phyloP scores from a whole-genome alignment of 352 stramenopile genomes.

The Globisporangium middletonii region DNA sequence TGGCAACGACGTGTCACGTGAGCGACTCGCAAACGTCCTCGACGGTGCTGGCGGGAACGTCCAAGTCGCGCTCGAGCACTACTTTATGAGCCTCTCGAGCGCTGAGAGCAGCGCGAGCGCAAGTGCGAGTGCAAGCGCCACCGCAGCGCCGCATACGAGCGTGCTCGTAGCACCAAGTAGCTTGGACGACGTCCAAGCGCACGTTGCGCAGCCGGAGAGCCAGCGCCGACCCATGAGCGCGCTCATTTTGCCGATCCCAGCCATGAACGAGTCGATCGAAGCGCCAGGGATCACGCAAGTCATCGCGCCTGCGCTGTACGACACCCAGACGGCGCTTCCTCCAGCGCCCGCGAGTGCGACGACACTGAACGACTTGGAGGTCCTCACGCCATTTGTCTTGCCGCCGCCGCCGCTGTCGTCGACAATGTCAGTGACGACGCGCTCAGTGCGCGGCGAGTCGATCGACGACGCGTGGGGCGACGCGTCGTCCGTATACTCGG shows the following conservation, averaged over 20 bases:
- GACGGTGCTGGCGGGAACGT: constrained; percentile 78
- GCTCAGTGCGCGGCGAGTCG: constrained; percentile 13
- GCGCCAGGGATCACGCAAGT: constrained; percentile 13
- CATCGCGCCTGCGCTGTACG: constrained; percentile 8
- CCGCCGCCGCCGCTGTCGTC: background rate
- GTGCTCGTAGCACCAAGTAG: constrained; percentile 1
- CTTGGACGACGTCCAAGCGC: constrained; percentile 20
- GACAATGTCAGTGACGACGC: background rate
- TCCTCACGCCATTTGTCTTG: background rate
- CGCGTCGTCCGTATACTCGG: constrained; percentile 14
- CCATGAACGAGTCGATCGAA: constrained; percentile 21
- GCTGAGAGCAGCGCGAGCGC: constrained; percentile 15
- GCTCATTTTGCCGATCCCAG: constrained; percentile 66
- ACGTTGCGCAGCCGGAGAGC: constrained; percentile 28
- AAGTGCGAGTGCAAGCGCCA: background rate
- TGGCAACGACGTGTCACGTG: constrained; percentile 60
- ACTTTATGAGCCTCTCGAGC: constrained; percentile 80
- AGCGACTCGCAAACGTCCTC: constrained; percentile 64
- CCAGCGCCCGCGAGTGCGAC: background rate
- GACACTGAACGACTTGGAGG: background rate
- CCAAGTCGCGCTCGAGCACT: constrained; percentile 83
- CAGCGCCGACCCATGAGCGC: constrained; percentile 53
- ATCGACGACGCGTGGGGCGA: constrained; percentile 14
- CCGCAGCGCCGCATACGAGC: background rate
- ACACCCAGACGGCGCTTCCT: constrained; percentile 7